Conservation (phyloP, 306 rosid genomes). For the Fragaria iinumae region DNA sequence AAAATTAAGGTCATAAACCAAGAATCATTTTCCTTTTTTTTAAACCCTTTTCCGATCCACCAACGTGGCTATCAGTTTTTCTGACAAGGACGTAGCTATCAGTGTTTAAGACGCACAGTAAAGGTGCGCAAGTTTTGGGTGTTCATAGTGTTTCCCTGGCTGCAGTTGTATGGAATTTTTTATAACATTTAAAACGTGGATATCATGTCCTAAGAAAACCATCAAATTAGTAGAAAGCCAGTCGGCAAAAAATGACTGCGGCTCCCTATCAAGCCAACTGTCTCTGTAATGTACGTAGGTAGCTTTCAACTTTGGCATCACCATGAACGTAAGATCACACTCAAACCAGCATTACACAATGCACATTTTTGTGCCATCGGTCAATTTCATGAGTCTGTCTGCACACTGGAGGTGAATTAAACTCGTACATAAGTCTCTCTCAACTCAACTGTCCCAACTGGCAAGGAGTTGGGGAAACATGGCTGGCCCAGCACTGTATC, state of each 20-base stretch:
- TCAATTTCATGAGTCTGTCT: neutral
- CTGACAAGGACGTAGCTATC: too few relatives aligned
- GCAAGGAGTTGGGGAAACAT: neutral
- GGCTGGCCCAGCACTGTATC: neutral
- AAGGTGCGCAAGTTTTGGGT: neutral
- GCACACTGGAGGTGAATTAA: neutral
- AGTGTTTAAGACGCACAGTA: neutral
- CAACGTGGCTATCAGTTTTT: too few relatives aligned
- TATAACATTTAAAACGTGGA: constrained; percentile 26
- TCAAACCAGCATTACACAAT: too few relatives aligned
- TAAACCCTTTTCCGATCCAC: too few relatives aligned
- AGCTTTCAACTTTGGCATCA: neutral
- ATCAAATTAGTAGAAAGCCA: neutral
- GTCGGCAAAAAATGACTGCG: constrained; percentile 20
- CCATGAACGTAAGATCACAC: neutral
- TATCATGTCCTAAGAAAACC: neutral
- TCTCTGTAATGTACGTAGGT: neutral
- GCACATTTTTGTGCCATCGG: neutral
- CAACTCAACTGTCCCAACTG: neutral
- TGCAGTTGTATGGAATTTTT: neutral
- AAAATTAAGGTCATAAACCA: too few relatives aligned
- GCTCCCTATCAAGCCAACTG: neutral
- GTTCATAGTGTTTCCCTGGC: neutral
- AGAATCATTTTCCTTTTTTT: too few relatives aligned
- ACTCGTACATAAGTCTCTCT: neutral